These are phyloP conservation scores for Saccharomyces hybrid DNA, from an alignment of 1,139 yeast genomes.

Conservation along the genomic window DNA sequence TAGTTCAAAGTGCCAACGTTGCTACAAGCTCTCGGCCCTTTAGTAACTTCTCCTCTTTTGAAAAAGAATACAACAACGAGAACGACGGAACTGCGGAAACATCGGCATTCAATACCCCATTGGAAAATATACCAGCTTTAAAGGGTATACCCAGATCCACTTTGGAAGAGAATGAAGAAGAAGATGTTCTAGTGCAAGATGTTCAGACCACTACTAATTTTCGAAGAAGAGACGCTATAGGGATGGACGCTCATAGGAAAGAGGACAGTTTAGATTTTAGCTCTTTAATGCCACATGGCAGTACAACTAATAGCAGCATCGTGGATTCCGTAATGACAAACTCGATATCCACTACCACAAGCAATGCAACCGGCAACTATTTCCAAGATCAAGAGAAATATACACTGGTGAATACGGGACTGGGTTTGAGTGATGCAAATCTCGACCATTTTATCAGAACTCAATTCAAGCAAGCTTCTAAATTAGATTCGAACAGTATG, in stretches of 20 bases:
- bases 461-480: constrained; percentile 1
- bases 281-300: constrained; percentile 12
- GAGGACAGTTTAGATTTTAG: background rate
- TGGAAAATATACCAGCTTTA: constrained; percentile 12
- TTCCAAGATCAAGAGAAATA: constrained; percentile 12
- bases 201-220: background rate
- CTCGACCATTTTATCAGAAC: constrained; percentile 4
- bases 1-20: constrained; percentile 1
- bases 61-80: background rate
- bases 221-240: background rate
- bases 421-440: constrained; percentile 8
- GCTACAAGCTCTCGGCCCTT: constrained; percentile 2
- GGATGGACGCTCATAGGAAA: constrained; percentile 5
- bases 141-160: constrained; percentile 14
- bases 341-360: constrained; percentile 19
- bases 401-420: constrained; percentile 9
- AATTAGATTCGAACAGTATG: background rate
- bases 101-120: constrained; percentile 2
- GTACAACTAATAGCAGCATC: constrained; percentile 22
- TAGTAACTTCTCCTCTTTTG: constrained; percentile 1
- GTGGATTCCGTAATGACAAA: constrained; percentile 21
- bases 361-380: constrained; percentile 4
- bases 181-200: constrained; percentile 4
- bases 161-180: constrained; percentile 15
- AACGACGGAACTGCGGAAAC: background rate